phyloP scores from a whole-genome alignment of 352 stramenopile species.

The Pythium dissotocum region DNA sequence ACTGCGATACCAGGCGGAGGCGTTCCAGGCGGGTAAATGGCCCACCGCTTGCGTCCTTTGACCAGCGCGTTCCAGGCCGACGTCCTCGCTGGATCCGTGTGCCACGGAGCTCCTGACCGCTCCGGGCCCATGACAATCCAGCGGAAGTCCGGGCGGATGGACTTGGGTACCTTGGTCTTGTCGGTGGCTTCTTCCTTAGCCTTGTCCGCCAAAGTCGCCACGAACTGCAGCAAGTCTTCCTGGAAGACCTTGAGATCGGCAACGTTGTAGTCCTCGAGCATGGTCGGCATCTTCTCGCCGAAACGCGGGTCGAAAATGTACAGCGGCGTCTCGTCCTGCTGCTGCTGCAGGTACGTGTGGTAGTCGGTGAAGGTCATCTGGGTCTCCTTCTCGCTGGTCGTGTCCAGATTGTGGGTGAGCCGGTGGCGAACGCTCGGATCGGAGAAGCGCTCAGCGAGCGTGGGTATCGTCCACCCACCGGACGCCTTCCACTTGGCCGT shows the following conservation, averaged over 20 bases:
- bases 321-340: constrained; percentile 84
- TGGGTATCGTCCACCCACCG: constrained; percentile 72
- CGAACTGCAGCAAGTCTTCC: constrained; percentile 62
- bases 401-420: constrained; percentile 85
- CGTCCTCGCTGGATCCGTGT: constrained; percentile 94
- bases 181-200: constrained; percentile 30
- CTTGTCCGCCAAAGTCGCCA: constrained; percentile 14
- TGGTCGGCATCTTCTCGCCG: constrained; percentile 74
- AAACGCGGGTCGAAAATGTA: constrained; percentile 89
- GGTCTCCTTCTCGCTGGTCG: constrained; percentile 53
- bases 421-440: constrained; percentile 56
- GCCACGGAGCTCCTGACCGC: constrained; percentile 91
- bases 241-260: constrained; percentile 67
- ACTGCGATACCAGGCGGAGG: constrained; percentile 67
- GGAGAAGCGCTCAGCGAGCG: constrained; percentile 53
- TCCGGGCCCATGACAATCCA: constrained; percentile 86
- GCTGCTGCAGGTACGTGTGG: constrained; percentile 53
- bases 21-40: constrained; percentile 92
- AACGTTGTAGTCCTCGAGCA: constrained; percentile 71
- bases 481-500: constrained; percentile 72
- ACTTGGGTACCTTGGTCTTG: constrained; percentile 37
- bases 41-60: constrained; percentile 94
- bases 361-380: constrained; percentile 84
- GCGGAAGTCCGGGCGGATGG: constrained; percentile 65
- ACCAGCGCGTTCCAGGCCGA: constrained; percentile 96